Base-by-base conservation (phyloP, 2,329 filamentous ascomycete species). In the Periglandula ipomoeae region DNA sequence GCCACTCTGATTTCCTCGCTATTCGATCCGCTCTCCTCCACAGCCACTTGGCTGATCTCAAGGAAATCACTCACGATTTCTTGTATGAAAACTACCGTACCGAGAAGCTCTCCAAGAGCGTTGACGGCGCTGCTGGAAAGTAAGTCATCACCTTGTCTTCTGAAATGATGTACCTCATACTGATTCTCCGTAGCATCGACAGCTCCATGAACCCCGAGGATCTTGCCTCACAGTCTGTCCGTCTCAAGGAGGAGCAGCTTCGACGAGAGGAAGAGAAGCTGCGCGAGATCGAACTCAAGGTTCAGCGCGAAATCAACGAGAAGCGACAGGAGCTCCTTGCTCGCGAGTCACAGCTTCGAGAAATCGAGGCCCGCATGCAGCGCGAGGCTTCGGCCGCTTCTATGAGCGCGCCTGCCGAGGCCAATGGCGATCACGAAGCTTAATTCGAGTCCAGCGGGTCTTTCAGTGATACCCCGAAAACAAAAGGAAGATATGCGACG, bases 1-100 rank as follows among this genome's bases (percentile, higher is more conserved):
- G 93, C 64, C 93, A 98, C 76, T 96, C 90, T 43, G 93, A 98
- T 70, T 98, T 98, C 78, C 75, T 98, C 58, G 93, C 93, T 56
- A 95, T 98, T 65, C 85, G 93, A 67, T 96, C 90, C 52, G 93
- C 93, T 49, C 84, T 98, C 50, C 81, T 98, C 54, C 93, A 98
- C 79, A 96, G 89, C 72, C 93, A 98, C 76, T 75, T 98, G 65
- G 93, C 93, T 53, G 93, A 98, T 69, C 75, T 98, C 63, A 98
- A 98, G 83, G 93, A 98, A 71, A 98, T 98, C 66, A 98, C 93
- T 46, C 93, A 98, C 71, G 93, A 98, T 71, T 98, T 98, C 84
- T 76, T 98, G 56, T 98, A 98, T 74, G 93, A 98, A 70, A 98
- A 98, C 75, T 98, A 98, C 81, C 89, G 93, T 89, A 98, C 93